Percentiles rank a stretch among this genome's conserved stretches.
These are phyloP conservation scores for Suillus luteus DNA, from an alignment of 768 basidiomycete genomes.

Conservation along the genomic window DNA sequence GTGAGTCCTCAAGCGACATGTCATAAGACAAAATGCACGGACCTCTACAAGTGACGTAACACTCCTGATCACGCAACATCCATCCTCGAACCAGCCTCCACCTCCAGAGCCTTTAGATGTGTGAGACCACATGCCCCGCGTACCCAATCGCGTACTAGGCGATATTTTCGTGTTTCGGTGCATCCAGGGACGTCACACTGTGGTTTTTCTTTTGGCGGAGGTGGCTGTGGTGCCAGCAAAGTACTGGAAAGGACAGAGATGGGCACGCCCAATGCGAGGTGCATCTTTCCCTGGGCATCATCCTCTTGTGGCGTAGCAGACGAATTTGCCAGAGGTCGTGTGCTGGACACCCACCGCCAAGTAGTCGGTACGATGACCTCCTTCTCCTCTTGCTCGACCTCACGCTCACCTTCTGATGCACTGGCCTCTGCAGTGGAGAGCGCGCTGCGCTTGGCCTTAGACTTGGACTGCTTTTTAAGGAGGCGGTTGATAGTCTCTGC, in stretches of 20 bases:
- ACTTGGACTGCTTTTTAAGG: constrained; percentile 79
- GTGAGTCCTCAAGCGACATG: background rate
- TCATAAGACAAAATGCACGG: background rate
- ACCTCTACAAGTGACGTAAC: background rate
- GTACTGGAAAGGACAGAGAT: constrained; percentile 26
- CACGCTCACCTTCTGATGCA: constrained; percentile 29
- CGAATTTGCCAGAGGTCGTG: constrained; percentile 29
- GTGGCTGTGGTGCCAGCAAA: constrained; percentile 14
- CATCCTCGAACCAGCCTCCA: constrained; percentile 10
- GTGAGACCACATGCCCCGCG: constrained; percentile 63
- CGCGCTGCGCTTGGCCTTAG: constrained; percentile 59
- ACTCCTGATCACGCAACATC: background rate
- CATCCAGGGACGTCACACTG: constrained; percentile 65
- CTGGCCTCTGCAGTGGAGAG: constrained; percentile 49
- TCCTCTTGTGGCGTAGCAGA: constrained; percentile 12
- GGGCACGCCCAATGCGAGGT: constrained; percentile 59
- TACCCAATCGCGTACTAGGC: constrained; percentile 62
- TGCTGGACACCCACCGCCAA: constrained; percentile 75
- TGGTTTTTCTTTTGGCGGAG: constrained; percentile 16
- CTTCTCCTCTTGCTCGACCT: constrained; percentile 34
- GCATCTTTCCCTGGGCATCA: constrained; percentile 34
- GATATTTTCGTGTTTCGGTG: constrained; percentile 56
- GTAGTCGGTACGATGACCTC: constrained; percentile 51
- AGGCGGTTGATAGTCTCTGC: constrained; percentile 88
- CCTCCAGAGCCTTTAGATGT: constrained; percentile 62